Conservation (phyloP, 805 yeast species). For the Tetrapisispora namnaoensis region DNA sequence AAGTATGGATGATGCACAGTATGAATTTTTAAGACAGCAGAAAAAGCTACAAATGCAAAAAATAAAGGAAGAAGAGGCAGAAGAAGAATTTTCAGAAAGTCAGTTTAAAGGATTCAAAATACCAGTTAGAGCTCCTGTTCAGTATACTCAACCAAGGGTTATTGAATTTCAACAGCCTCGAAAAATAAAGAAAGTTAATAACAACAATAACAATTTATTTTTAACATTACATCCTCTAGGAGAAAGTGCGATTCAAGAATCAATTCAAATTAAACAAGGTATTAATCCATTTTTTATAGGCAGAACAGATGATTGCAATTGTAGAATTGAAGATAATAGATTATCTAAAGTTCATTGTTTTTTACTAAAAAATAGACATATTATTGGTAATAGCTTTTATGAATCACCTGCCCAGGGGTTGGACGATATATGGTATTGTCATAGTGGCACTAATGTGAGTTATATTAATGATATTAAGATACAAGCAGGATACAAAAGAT, state of each 20-base stretch:
- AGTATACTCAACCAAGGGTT: conserved; percentile 22
- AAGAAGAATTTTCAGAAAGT: conserved; percentile 2
- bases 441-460: conserved; percentile 73
- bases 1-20: conserved; percentile 27
- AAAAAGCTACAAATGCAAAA: conserved; percentile 13
- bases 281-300: conserved; percentile 65
- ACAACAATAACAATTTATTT: conserved; percentile 33
- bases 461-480: conserved; percentile 50
- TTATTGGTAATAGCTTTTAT: conserved; percentile 43
- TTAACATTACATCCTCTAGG: conserved; percentile 46
- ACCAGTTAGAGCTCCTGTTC: conserved; percentile 20
- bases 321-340: conserved; percentile 57
- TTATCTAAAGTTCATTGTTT: conserved; percentile 80
- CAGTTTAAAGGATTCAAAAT: conserved; percentile 20
- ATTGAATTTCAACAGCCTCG: conserved; percentile 18
- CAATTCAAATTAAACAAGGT: conserved; percentile 57
- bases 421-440: conserved; percentile 72
- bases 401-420: conserved; percentile 67
- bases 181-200: conserved; percentile 4
- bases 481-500: conserved; percentile 52
- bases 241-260: conserved; percentile 36
- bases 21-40: conserved; percentile 20
- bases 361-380: conserved; percentile 53
- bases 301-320: conserved; percentile 52
- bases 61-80: conserved; percentile 8